phyloP scores from a whole-genome alignment of 2,329 filamentous ascomycete genomes.

The Aureobasidium lini region DNA sequence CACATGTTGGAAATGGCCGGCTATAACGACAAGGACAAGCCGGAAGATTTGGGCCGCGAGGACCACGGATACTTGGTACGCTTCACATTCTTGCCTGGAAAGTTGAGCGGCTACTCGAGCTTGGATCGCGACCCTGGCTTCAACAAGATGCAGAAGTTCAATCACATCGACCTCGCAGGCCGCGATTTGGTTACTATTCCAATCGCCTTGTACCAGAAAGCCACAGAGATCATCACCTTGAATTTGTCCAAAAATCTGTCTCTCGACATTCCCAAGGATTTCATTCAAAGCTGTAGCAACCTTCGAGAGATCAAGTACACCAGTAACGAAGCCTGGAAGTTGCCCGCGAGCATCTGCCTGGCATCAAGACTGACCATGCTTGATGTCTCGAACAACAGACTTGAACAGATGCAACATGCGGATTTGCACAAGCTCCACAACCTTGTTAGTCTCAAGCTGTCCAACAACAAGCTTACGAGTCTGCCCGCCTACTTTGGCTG shows the following conservation, averaged over 20 bases:
- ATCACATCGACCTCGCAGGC: slow-evolving; percentile 84
- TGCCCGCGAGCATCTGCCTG: slow-evolving; percentile 76
- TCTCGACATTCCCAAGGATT: slow-evolving; percentile 88
- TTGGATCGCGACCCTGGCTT: slow-evolving; percentile 72
- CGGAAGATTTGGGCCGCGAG: slow-evolving; percentile 90
- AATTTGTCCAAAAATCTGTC: slow-evolving; percentile 91
- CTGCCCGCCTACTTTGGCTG: slow-evolving; percentile 76
- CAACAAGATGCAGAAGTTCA: slow-evolving; percentile 80
- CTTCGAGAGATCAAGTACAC: slow-evolving; percentile 92
- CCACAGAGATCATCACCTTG: slow-evolving; percentile 84
- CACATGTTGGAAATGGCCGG: slow-evolving; percentile 83
- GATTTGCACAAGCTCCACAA: slow-evolving; percentile 68
- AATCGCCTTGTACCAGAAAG: slow-evolving; percentile 85
- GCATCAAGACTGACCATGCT: slow-evolving; percentile 78
- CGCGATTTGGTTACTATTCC: slow-evolving; percentile 91
- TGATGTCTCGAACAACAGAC: slow-evolving; percentile 87
- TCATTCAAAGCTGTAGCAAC: slow-evolving; percentile 87
- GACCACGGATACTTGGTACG: slow-evolving; percentile 96
- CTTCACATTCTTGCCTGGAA: slow-evolving; percentile 87
- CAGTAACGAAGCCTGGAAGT: slow-evolving; percentile 81
- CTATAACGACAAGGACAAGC: slow-evolving; percentile 75
- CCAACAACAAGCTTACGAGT: slow-evolving; percentile 79
- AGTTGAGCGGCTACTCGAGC: slow-evolving; percentile 69
- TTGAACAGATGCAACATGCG: slow-evolving; percentile 81
- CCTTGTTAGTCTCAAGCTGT: slow-evolving; percentile 81